Percentiles rank a stretch among this genome's conserved stretches.
These are phyloP conservation scores for Hymenotorrendiella dingleyae DNA, from an alignment of 2,329 filamentous ascomycete genomes.

Conservation along the genomic window DNA sequence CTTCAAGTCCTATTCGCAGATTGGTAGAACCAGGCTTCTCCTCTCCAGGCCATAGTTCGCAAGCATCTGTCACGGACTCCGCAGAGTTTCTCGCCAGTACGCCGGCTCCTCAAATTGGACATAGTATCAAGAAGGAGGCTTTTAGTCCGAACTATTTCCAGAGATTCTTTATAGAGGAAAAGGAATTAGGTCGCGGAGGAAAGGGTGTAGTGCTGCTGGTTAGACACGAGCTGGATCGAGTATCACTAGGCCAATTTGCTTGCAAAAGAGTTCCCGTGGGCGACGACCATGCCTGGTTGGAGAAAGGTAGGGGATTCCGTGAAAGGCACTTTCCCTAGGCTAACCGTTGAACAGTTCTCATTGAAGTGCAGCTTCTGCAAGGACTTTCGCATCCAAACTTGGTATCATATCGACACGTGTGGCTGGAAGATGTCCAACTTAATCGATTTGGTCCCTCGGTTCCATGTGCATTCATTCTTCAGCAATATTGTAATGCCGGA, in stretches of 20 bases:
- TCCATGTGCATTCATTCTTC: conserved; percentile 91
- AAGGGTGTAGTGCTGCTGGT: conserved; percentile 96
- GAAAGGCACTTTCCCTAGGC: neutral
- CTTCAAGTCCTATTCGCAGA: conserved; percentile 49
- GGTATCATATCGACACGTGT: conserved; percentile 94
- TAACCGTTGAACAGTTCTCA: conserved; percentile 51
- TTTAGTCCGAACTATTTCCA: conserved; percentile 93
- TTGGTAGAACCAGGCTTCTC: conserved; percentile 29
- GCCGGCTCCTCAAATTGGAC: conserved; percentile 39
- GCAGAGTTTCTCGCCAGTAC: conserved; percentile 49
- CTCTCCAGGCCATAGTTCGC: conserved; percentile 18
- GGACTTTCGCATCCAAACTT: conserved; percentile 90
- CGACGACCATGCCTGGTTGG: conserved; percentile 89
- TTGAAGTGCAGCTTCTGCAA: conserved; percentile 89
- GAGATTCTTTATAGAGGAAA: conserved; percentile 86
- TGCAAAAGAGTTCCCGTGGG: conserved; percentile 96
- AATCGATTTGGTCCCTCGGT: conserved; percentile 85
- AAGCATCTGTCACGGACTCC: conserved; percentile 23
- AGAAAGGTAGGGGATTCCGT: conserved; percentile 50
- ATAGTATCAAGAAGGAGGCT: conserved; percentile 76
- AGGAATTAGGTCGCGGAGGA: conserved; percentile 79
- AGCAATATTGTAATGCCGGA: conserved; percentile 94
- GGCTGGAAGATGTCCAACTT: conserved; percentile 84
- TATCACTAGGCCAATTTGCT: conserved; percentile 82
- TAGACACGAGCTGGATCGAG: conserved; percentile 83